Base-by-base conservation (phyloP, 768 basidiomycete genomes). In the Tulasnella sp. region DNA sequence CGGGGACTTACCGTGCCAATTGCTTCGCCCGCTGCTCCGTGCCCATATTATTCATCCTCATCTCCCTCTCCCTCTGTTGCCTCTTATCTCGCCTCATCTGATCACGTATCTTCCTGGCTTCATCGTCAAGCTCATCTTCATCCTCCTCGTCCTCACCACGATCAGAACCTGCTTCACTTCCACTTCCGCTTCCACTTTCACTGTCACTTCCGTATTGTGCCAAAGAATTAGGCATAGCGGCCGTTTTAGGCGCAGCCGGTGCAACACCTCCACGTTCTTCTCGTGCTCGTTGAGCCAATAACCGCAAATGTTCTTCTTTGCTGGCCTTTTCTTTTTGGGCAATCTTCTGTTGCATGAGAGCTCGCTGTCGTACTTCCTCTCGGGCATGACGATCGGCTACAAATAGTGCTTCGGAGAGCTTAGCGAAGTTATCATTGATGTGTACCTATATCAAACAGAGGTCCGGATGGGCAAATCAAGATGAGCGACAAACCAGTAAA, bases 31-130 rank as follows among this genome's bases (percentile, higher is more conserved):
- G 76, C 62, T 91, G 88, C 66, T 98, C 95, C 25, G 83, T 77
- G 22, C 95, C 95, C 95, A 99, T 99, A 62, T 98, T 95, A 66
- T 76, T 90, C 91, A 98, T 93, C 54, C 95, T 74, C 86, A 99
- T 78, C 67, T 99, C 93, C 33, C 92, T 79, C 69, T 98, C 92
- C 25, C 95, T 79, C 63, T 98, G 91, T 55, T 82, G 76, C 60
- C 86, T 74, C 72, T 96, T 90, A 72, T 98, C 92, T 40, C 75
- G 69, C 53, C 95, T 75, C 79, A 95, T 91, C 58, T 81, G 69
- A 63, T 96, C 95, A 42, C 95, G 79, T 61, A 95, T 74, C 66
- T 76, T 76, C 48, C 78, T 80, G 9, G 88, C 83, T 45, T 89
- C 86, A 61, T 89, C 86, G 49, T 93, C 88, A 50, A 83, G 83